Conservation (phyloP, 2,329 filamentous ascomycete genomes). For the Alternaria ventricosa region DNA sequence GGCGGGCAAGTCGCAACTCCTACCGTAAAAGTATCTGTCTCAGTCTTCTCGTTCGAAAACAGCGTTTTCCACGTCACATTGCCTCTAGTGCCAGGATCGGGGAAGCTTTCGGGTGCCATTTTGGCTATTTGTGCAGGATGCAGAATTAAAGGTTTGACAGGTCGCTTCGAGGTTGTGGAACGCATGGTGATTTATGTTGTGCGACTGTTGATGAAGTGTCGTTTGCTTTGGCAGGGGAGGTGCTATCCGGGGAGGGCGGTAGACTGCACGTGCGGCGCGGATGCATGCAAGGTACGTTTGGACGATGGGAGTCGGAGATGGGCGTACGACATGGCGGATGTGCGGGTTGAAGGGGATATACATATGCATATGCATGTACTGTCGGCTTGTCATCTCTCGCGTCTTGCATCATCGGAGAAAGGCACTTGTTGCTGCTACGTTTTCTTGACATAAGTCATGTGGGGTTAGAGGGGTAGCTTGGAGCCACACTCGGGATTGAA, state of each 20-base stretch:
- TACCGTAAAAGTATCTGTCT: constrained; percentile 45
- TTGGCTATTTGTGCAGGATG: neutral
- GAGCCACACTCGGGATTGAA: neutral
- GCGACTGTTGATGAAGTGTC: neutral
- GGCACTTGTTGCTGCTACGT: neutral
- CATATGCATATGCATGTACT: neutral
- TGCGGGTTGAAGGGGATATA: neutral
- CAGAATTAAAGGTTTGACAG: neutral
- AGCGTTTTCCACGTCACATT: constrained; percentile 52
- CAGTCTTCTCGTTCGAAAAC: constrained; percentile 44
- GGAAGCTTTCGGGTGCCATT: constrained; percentile 14
- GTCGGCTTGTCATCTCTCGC: neutral
- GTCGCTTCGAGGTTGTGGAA: neutral
- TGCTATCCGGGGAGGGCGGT: neutral
- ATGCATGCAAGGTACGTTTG: neutral
- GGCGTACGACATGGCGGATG: neutral
- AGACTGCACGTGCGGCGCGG: neutral
- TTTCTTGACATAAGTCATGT: neutral
- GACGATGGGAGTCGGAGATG: neutral
- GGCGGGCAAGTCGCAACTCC: constrained; percentile 46
- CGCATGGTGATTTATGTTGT: constrained; percentile 1
- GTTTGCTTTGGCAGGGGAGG: neutral
- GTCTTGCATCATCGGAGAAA: neutral
- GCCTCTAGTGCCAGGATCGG: constrained; percentile 13
- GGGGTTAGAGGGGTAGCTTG: neutral